Percentiles rank a stretch among this genome's conserved stretches.
Conservation (phyloP, 345 rosid genomes). For the thale cress (Arabidopsis thaliana) region DNA sequence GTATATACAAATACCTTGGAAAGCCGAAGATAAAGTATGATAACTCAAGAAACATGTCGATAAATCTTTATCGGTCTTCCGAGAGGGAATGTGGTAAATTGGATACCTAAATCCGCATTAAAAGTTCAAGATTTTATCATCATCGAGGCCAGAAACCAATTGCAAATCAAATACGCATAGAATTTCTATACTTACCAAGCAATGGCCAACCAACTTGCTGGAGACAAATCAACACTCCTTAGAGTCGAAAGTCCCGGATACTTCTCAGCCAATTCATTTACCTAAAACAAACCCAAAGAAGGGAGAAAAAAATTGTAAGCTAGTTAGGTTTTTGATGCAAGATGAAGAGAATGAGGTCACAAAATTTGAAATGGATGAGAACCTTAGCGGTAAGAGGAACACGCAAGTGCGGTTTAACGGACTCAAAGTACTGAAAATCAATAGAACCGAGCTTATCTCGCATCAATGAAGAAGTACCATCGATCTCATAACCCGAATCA, state of each 20-base stretch:
- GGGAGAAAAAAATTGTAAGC: not conserved
- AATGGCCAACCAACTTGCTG: slow-evolving; percentile 95
- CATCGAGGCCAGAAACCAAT: not conserved
- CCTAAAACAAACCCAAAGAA: slow-evolving; percentile 45
- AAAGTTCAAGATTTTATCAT: slow-evolving; percentile 9
- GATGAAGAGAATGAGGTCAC: not conserved
- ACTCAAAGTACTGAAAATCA: slow-evolving; percentile 68
- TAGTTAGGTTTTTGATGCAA: not conserved
- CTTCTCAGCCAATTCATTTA: slow-evolving; percentile 54
- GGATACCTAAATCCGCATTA: slow-evolving; percentile 61
- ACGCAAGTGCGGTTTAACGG: slow-evolving; percentile 61
- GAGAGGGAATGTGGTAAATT: slow-evolving; percentile 69
- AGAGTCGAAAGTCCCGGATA: slow-evolving; percentile 57
- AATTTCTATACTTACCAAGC: slow-evolving; percentile 64
- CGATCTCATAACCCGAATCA: slow-evolving; percentile 53
- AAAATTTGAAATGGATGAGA: not conserved
- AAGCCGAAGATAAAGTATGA: slow-evolving; percentile 76
- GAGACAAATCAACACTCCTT: slow-evolving; percentile 74
- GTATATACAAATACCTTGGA: slow-evolving; percentile 57
- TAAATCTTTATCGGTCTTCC: slow-evolving; percentile 63
- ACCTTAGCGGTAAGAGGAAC: slow-evolving; percentile 73
- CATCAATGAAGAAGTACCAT: slow-evolving; percentile 38
- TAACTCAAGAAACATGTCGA: slow-evolving; percentile 74
- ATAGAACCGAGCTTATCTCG: slow-evolving; percentile 59
- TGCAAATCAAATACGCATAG: not conserved